Evolutionary conservation across 495 filamentous ascomycete species (phyloP).

Genomic region (Penicillium fimorum): DNA sequence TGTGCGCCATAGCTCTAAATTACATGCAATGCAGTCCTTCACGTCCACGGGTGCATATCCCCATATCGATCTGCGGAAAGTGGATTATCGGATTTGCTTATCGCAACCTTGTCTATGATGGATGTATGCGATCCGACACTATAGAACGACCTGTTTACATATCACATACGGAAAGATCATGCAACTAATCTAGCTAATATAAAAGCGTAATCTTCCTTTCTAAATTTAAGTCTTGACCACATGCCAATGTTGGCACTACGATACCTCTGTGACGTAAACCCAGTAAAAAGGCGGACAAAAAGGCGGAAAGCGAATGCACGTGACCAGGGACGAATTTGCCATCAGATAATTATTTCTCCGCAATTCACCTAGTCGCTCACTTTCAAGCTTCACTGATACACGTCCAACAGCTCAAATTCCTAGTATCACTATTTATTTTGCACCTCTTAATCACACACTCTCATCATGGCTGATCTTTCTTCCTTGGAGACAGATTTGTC

Average conservation of each 20-base stretch:
- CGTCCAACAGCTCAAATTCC: neutral
- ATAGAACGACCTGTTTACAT: neutral
- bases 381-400: neutral
- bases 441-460: neutral
- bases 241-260: neutral
- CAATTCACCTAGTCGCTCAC: neutral
- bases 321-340: neutral
- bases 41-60: neutral
- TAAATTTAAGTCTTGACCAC: neutral
- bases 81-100: slow-evolving; percentile 6
- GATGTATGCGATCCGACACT: neutral
- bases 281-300: neutral
- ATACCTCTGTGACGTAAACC: neutral
- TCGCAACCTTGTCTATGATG: neutral
- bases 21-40: neutral
- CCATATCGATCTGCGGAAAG: slow-evolving; percentile 2
- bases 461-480: slow-evolving; percentile 59
- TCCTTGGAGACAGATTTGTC: slow-evolving; percentile 73
- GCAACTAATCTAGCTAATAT: neutral
- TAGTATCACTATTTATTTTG: neutral
- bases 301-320: neutral
- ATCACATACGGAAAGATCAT: neutral
- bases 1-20: neutral
- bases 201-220: neutral
- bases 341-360: slow-evolving; percentile 3